phyloP scores from a whole-genome alignment of 768 basidiomycete genomes.

The Leccinum truebloodii region DNA sequence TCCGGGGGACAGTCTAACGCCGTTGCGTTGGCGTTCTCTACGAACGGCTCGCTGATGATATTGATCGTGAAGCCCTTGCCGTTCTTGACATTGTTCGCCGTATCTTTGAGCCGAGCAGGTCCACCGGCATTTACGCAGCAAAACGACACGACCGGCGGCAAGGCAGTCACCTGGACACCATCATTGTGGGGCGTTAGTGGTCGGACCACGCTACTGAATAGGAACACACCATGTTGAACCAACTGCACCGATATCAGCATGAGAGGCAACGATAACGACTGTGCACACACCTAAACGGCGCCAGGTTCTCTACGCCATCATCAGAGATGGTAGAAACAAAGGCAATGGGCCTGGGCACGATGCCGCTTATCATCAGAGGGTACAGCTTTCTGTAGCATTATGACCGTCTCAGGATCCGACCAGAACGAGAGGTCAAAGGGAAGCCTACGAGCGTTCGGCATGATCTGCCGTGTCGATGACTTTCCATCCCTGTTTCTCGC shows the following conservation, averaged over 20 bases:
- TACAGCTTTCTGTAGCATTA: conserved; percentile 28
- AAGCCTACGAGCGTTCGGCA: conserved; percentile 27
- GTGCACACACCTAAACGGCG: conserved; percentile 39
- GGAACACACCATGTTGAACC: conserved; percentile 30
- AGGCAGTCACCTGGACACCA: conserved; percentile 18
- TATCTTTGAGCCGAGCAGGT: conserved; percentile 40
- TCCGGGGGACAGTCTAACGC: conserved; percentile 38
- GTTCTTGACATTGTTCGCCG: conserved; percentile 44
- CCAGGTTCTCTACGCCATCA: conserved; percentile 41
- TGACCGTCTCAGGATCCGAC: background rate
- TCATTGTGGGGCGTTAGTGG: background rate
- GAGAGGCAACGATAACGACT: background rate
- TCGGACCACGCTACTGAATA: background rate
- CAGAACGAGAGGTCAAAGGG: background rate
- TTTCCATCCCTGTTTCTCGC: conserved; percentile 39
- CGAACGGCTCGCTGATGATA: conserved; percentile 55
- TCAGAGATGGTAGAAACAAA: conserved; percentile 41
- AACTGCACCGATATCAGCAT: conserved; percentile 18
- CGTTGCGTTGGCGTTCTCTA: conserved; percentile 40
- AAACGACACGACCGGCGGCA: conserved; percentile 41
- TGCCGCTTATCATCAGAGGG: conserved; percentile 38
- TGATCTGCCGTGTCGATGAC: conserved; percentile 31
- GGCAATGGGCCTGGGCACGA: conserved; percentile 47
- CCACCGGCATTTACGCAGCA: conserved; percentile 13
- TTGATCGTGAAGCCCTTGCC: conserved; percentile 54